Percentiles rank a stretch among this genome's conserved stretches.
phyloP scores from a whole-genome alignment of 202 grass and related monocot genomes.

The Zoysia matrella region DNA sequence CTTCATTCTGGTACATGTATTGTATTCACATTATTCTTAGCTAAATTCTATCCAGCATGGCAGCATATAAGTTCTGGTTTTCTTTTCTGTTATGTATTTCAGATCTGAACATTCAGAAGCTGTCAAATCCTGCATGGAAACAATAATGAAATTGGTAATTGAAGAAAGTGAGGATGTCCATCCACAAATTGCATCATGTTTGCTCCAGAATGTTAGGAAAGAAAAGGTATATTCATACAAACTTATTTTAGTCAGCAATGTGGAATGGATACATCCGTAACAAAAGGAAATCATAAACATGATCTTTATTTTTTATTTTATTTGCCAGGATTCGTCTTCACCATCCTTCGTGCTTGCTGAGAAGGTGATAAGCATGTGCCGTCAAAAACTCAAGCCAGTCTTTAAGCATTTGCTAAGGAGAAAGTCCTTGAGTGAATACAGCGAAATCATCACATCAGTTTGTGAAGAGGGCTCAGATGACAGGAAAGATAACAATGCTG shows the following conservation, averaged over 20 bases:
- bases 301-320: conserved; percentile 14
- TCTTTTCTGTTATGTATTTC: conserved; percentile 18
- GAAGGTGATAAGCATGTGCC: conserved; percentile 74
- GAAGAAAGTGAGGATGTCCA: conserved; percentile 92
- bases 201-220: conserved; percentile 73
- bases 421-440: conserved; percentile 62
- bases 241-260: conserved; percentile 24
- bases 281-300: neutral
- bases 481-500: conserved; percentile 59
- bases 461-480: conserved; percentile 61
- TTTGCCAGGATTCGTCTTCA: conserved; percentile 66
- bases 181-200: conserved; percentile 55
- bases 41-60: neutral
- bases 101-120: conserved; percentile 66
- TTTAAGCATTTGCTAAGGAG: conserved; percentile 60
- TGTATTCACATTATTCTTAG: neutral
- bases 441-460: conserved; percentile 56
- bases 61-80: conserved; percentile 3
- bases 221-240: conserved; percentile 48
- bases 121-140: conserved; percentile 78
- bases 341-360: conserved; percentile 73
- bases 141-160: conserved; percentile 89
- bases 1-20: neutral
- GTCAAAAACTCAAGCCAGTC: conserved; percentile 74
- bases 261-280: conserved; percentile 6